Evolutionary conservation across 2,329 filamentous ascomycete genomes (phyloP), one percentile per base, ranked within the genome.

Genomic region (Beauveria pseudobassiana): DNA sequence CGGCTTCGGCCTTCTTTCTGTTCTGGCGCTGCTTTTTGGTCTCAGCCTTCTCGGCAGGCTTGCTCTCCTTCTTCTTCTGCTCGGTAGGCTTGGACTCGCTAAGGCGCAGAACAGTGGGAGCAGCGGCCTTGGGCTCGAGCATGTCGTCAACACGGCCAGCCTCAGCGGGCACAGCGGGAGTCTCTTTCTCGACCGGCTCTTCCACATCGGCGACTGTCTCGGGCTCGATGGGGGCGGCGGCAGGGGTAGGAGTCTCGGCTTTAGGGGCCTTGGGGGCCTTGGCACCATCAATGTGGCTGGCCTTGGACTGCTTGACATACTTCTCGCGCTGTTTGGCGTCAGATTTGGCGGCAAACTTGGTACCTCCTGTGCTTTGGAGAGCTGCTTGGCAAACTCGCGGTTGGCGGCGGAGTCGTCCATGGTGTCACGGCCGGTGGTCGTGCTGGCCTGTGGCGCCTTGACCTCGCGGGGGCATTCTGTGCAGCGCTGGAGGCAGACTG

Each of bases 11-110:
- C 85, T 96, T 97, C 79, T 89, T 86, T 67, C 88, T 85, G 78
- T 96, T 95, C 79, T 97, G 93, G 63, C 92, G 87, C 79, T 96
- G 91, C 81, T 97, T 97, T 88, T 97, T 97, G 22, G 88, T 89
- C 80, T 96, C 90, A 20, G 82, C 83, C 54, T 83, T 82, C 73
- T 90, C 86, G 65, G 84, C 80, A 46, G 81, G 78, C 77, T 87
- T 85, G 66, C 80, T 76, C 69, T 83, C 79, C 76, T 86, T 86
- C 65, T 56, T 57, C 75, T 87, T 87, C 64, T 83, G 79, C 76
- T 87, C 83, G 71, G 82, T 76, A 81, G 85, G 72, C 76, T 82
- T 69, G 75, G 83, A 72, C 64, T 87, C 86, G 60, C 89, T 95
- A 65, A 98, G 80, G 64, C 90, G 90, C 64, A 97, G 80, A 53